phyloP scores from a whole-genome alignment of 2,329 filamentous ascomycete species.

The Trichoderma sp. region DNA sequence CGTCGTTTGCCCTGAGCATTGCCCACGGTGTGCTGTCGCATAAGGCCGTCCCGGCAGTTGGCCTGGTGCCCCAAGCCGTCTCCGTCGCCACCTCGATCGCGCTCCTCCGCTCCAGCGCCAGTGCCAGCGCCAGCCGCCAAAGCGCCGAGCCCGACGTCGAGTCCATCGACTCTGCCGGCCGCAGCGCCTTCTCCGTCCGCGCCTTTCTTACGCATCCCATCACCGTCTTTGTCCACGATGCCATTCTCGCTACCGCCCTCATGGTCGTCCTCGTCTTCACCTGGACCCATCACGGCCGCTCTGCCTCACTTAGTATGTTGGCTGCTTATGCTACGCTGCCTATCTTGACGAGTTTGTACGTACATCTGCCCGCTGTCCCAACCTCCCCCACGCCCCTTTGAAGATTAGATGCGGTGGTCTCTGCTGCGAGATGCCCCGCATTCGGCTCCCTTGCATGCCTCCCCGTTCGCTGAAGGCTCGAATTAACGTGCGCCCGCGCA shows the following conservation, averaged over 20 bases:
- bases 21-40: constrained; percentile 43
- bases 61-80: constrained; percentile 45
- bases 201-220: constrained; percentile 38
- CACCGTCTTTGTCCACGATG: constrained; percentile 44
- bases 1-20: constrained; percentile 46
- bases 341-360: constrained; percentile 47
- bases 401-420: neutral
- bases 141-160: constrained; percentile 22
- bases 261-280: constrained; percentile 48
- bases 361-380: neutral
- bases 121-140: constrained; percentile 3
- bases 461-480: no score
- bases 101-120: constrained; percentile 30
- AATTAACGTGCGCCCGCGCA: constrained; percentile 29
- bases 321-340: constrained; percentile 49
- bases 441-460: neutral
- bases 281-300: constrained; percentile 39
- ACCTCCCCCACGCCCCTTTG: neutral
- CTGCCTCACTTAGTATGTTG: constrained; percentile 44
- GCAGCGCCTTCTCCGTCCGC: constrained; percentile 16
- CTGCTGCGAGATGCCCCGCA: neutral
- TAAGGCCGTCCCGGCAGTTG: constrained; percentile 43
- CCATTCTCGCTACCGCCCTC: constrained; percentile 41
- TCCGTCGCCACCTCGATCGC: constrained; percentile 39
- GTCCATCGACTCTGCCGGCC: constrained; percentile 6